Evolutionary conservation across 768 basidiomycete genomes (phyloP), one percentile per base, ranked within the genome.

Genomic region (Phaeotremella fagi): DNA sequence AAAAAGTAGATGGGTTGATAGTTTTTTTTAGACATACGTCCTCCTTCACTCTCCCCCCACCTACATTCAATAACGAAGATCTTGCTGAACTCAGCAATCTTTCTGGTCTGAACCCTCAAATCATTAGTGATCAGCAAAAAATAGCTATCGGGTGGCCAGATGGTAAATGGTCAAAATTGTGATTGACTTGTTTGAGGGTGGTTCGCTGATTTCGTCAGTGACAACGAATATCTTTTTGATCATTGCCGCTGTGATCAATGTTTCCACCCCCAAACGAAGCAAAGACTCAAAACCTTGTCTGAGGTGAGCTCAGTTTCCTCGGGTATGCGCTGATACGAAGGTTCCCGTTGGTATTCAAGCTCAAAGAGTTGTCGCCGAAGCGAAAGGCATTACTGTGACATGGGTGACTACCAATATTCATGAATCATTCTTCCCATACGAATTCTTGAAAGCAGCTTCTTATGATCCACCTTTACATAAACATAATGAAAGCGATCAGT

Each of bases 141-240:
- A 82, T 89, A 2, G 79, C 82, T 6, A 76, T 90, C 29, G 81
- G 85, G 4, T 90, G 88, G 87, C 79, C 86, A 56, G 80, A 82
- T 9, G 78, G 80, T 54, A 80, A 77, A 1, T 85, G 83, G 81
- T 87, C 88, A 2, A 78, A 83, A 75, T 91, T 85, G 89, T 90
- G 70, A 86, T 79, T 48, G 28, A 49, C 41, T 42, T 11, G 33
- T 45, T 42, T 25, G 27, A 41, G 42, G 24, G 20, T 9, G 2
- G 35, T n/a, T 4, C n/a, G 25, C 23, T 49, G 11, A 43, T 18
- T 43, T 18, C 18, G n/a, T 3, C 60, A 97, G 92, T 68, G 89
- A 94, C 70, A 83, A 90, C 64, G 81, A 90, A 35, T 95, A 90
- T 87, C 77, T 97, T 22, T 79, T 89, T 38, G 94, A 97, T 67